Evolutionary conservation across 179 eudicot genomes (phyloP).

Genomic region (Sideroxylon spinosum): DNA sequence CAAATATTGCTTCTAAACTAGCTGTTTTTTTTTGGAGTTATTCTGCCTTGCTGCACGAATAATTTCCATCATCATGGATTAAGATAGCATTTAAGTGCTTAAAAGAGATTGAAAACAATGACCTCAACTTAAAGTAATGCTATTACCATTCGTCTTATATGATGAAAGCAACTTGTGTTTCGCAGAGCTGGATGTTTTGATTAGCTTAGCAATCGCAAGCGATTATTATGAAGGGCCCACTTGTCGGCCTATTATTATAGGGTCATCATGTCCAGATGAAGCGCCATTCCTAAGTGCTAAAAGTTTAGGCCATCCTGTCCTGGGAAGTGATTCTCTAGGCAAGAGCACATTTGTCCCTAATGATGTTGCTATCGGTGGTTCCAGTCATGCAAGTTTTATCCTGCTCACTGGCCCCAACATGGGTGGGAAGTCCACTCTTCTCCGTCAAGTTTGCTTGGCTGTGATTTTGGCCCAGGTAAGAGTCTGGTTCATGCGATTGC

Average conservation of each 20-base stretch:
- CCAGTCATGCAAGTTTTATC: conserved; percentile 63
- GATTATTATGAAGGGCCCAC: conserved; percentile 84
- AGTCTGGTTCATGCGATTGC: conserved; percentile 2
- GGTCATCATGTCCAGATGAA: conserved; percentile 31
- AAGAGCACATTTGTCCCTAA: conserved; percentile 86
- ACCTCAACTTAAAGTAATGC: background rate
- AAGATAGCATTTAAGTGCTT: background rate
- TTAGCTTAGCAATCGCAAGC: conserved; percentile 80
- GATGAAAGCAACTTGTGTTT: conserved; percentile 17
- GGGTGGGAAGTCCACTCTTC: conserved; percentile 99
- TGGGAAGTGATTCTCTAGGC: conserved; percentile 72
- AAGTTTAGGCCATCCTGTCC: conserved; percentile 84
- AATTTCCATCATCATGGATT: background rate
- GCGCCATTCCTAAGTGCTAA: conserved; percentile 60
- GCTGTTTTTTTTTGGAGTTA: background rate
- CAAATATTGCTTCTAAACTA: too few relatives aligned
- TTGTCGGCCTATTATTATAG: conserved; percentile 67
- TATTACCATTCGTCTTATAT: background rate
- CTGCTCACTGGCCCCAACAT: conserved; percentile 98
- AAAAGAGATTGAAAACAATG: background rate
- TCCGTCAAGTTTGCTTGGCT: conserved; percentile 96
- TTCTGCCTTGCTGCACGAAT: background rate
- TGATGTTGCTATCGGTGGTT: conserved; percentile 75
- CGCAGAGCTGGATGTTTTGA: conserved; percentile 92
- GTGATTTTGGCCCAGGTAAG: conserved; percentile 90